Conservation (phyloP, 2,329 filamentous ascomycete species). For the Paraphaeosphaeria sporulosa region DNA sequence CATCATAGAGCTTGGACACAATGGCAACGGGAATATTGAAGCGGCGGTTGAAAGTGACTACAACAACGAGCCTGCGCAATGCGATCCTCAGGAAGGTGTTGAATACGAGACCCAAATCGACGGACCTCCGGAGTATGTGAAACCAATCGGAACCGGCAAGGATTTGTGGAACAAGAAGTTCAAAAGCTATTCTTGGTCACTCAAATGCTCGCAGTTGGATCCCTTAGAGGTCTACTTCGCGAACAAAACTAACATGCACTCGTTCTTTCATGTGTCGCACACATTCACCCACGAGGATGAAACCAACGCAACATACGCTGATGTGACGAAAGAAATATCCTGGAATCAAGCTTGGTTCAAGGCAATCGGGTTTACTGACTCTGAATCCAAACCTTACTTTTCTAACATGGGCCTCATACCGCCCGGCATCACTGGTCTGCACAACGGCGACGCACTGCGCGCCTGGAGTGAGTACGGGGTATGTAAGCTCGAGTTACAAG, state of each 20-base stretch:
- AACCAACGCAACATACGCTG: constrained; percentile 65
- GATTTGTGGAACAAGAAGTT: constrained; percentile 47
- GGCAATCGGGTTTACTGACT: constrained; percentile 56
- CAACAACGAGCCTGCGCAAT: constrained; percentile 28
- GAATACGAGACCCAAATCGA: constrained; percentile 45
- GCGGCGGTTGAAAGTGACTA: constrained; percentile 27
- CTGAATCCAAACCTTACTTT: constrained; percentile 52
- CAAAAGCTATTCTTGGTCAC: constrained; percentile 55
- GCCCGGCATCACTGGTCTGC: constrained; percentile 67
- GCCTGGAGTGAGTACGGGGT: constrained; percentile 65
- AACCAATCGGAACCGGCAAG: constrained; percentile 44
- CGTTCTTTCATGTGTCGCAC: constrained; percentile 60
- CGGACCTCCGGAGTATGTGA: constrained; percentile 54
- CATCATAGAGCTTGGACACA: constrained; percentile 36
- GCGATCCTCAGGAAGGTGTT: constrained; percentile 42
- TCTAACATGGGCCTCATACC: constrained; percentile 64
- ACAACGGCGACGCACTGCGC: constrained; percentile 66
- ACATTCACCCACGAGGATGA: constrained; percentile 57
- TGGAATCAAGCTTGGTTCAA: constrained; percentile 67
- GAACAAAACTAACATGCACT: constrained; percentile 56
- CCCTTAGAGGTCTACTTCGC: constrained; percentile 60
- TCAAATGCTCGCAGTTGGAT: constrained; percentile 57
- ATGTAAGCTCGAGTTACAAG: too few relatives aligned
- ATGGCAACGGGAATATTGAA: constrained; percentile 41
- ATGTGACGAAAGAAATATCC: constrained; percentile 62